Evolutionary conservation across 1,284 basidiomycete species (phyloP), one percentile per base, ranked within the genome.

Genomic region (Retiboletus flavoniger): DNA sequence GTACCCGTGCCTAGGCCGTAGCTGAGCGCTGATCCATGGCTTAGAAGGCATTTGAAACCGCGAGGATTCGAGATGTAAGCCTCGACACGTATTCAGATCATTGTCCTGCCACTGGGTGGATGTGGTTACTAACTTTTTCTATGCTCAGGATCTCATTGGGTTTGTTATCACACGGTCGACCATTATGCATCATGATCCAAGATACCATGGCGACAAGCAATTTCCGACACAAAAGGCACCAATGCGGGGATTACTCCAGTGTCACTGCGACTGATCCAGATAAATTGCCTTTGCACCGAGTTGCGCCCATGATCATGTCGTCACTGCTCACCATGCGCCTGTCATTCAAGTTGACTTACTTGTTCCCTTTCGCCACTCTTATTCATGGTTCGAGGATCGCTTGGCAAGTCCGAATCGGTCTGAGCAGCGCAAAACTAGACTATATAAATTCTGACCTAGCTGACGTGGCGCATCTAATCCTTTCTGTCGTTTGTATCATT

Each of bases 391-490:
- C n/a, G 6, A 40, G 14, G 26, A 24, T 29, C 36, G 16, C 49
- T 43, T 26, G n/a, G n/a, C 38, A 29, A 13, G 50, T 31, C 7
- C 5, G 4, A 17, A n/a, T 35, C 21, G 34, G 14, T 36, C 17
- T 32, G 4, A 7, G 28, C 41, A 24, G 13, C 46, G 32, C 35
- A 24, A 41, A 60, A 31, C 8, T 26, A 17, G 38, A n/a, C 41
- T 26, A 40, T 39, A 60, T 57, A 63, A 53, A 50, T 24, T 17
- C 32, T 24, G 13, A 8, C 3, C 3, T 17, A 38, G 17, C 14
- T 36, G 13, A 26, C 39, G 35, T 43, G 35, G 21, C 4, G 11
- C 21, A 21, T 45, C n/a, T 7, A 6, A 26, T 17, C 14, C 10
- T 16, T 32, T 26, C 21, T n/a, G 24, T n/a, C 19, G 26, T 14